These are phyloP conservation scores for Eucalyptus caleyi DNA, from an alignment of 345 rosid species.

Conservation along the genomic window DNA sequence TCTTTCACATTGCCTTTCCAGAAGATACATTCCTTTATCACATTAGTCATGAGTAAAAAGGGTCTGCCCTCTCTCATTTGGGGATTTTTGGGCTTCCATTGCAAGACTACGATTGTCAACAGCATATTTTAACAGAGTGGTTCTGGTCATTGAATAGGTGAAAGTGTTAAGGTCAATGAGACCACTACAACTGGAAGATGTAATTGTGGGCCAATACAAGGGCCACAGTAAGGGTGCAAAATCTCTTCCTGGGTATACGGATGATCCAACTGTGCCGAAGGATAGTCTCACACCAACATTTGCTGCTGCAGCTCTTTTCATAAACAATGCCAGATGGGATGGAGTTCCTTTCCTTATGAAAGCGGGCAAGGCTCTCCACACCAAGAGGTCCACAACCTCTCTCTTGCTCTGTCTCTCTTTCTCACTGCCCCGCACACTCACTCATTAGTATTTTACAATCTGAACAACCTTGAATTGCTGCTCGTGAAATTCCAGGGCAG, in stretches of 20 bases:
- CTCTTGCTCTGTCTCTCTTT: not conserved
- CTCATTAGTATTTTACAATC: not conserved
- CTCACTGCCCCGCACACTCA: not conserved
- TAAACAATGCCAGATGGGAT: slow-evolving; percentile 91
- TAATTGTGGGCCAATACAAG: slow-evolving; percentile 81
- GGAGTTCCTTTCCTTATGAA: slow-evolving; percentile 95
- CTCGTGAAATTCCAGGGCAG: slow-evolving; percentile 34
- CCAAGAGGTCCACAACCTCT: slow-evolving; percentile 24
- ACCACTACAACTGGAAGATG: slow-evolving; percentile 61
- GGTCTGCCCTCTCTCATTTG: not conserved
- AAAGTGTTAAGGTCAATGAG: slow-evolving; percentile 88
- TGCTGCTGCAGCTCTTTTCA: slow-evolving; percentile 85
- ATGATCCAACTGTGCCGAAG: slow-evolving; percentile 67
- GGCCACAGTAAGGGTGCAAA: slow-evolving; percentile 57
- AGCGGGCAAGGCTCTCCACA: slow-evolving; percentile 90
- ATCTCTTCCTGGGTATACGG: slow-evolving; percentile 54
- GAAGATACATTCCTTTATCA: not conserved
- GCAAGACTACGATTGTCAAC: not conserved
- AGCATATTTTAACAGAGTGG: not conserved
- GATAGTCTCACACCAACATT: slow-evolving; percentile 78
- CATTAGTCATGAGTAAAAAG: not conserved
- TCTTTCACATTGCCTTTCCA: not conserved
- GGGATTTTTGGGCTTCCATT: not conserved
- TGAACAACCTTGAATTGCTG: not conserved
- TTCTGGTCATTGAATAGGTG: slow-evolving; percentile 26